Base-by-base conservation (phyloP, 176 grass and related monocot genomes). In the Oryza glumipatula region DNA sequence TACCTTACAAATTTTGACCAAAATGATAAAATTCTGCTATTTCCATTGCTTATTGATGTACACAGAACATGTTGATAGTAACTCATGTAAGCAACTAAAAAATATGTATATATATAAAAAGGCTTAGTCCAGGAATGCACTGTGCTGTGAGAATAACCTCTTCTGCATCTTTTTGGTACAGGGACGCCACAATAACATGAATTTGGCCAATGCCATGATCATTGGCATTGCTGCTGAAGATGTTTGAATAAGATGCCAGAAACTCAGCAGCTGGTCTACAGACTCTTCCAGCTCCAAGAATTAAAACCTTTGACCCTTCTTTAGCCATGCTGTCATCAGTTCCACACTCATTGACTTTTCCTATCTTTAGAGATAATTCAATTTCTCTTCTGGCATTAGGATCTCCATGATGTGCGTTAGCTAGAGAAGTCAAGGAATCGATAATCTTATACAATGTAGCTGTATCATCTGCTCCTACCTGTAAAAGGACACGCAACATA, bases 271-370 rank as follows among this genome's bases (percentile, higher is more conserved):
- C 93, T 69, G 95, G 89, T 60, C 93, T 85, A 67, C 93, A 98
- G 86, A 98, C 95, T 86, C 93, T 84, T 24, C 95, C 95, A 80
- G 95, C 93, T 81, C 95, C 95, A 72, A 98, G 91, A 86, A 98
- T 93, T 85, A 98, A 88, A 88, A 98, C 91, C 56, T 86, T 86
- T 66, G 86, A 80, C 56, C 82, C 72, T 78, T 77, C 83, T 89
- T 86, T 83, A 76, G 67, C 67, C 52, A 89, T 47, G 65, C 48
- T 83, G 47, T 78, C 68, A 66, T 77, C 65, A 86, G 22, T 28
- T 86, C 74, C 26, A 77, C 71, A 86, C 67, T 73, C 87, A 13
- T 80, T 95, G 75, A 93, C 80, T 90, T 88, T 93, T 82, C 91
- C 93, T 86, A 95, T 93, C 83, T 95, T 93, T 14, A 94, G 48